Evolutionary conservation across 768 basidiomycete species (phyloP).

Genomic region (Hydnomerulius pinastri): DNA sequence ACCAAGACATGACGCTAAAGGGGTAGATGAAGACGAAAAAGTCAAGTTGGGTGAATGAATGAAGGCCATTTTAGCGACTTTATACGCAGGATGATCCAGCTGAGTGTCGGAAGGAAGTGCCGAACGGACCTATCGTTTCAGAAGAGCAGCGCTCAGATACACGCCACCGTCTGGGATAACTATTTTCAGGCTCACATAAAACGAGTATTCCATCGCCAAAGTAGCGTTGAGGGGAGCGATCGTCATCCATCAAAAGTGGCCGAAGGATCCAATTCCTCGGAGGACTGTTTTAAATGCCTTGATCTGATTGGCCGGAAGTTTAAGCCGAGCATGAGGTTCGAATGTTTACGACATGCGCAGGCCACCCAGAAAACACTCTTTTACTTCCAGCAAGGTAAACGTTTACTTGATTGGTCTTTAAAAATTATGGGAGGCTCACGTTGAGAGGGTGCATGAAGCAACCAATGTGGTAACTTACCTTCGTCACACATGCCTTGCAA

Average conservation of each 20-base stretch:
- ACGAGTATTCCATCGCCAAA: not conserved
- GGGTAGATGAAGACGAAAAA: not conserved
- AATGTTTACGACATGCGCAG: conserved; percentile 2
- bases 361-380: not conserved
- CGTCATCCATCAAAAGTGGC: not conserved
- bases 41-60: not conserved
- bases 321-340: not conserved
- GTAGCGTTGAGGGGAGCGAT: not conserved
- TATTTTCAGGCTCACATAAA: not conserved
- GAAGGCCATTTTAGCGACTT: not conserved
- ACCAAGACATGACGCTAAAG: conserved; percentile 7
- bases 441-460: not conserved
- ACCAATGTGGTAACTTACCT: not conserved
- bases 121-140: not conserved
- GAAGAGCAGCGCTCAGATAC: not conserved
- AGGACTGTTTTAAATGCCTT: not conserved
- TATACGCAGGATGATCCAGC: not conserved
- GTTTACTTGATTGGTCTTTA: not conserved
- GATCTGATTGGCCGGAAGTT: not conserved
- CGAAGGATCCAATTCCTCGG: conserved; percentile 1
- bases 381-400: too few species aligned
- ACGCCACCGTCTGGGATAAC: not conserved
- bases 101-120: not conserved
- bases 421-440: not conserved
- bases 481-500: not conserved